phyloP scores from a whole-genome alignment of 306 rosid species.

The Cyclanthera cordifolia region DNA sequence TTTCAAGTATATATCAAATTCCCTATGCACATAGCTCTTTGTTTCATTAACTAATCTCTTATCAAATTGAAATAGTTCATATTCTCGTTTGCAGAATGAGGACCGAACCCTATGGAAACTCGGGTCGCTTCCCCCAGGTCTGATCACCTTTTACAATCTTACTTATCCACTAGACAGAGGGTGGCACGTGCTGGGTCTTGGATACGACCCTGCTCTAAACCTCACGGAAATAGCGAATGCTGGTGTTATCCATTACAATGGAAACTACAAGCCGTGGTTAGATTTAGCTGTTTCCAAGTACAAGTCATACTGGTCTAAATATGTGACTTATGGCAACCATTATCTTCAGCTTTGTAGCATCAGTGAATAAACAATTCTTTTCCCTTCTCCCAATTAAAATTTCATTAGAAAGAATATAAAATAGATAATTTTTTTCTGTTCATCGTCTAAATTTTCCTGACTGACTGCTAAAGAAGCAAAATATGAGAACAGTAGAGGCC shows the following conservation, averaged over 20 bases:
- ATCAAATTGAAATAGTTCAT: slow-evolving; percentile 24
- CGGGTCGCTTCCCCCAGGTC: slow-evolving; percentile 85
- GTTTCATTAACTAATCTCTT: background rate
- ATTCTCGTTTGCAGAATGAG: slow-evolving; percentile 54
- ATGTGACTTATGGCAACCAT: slow-evolving; percentile 63
- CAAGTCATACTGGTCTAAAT: slow-evolving; percentile 76
- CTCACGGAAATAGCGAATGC: slow-evolving; percentile 65
- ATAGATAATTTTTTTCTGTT: background rate
- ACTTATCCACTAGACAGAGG: slow-evolving; percentile 68
- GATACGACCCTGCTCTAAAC: slow-evolving; percentile 90
- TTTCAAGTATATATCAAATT: background rate
- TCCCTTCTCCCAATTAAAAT: background rate
- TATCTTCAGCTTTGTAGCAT: slow-evolving; percentile 60
- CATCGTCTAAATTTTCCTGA: background rate
- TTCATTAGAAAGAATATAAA: background rate
- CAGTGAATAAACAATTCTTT: slow-evolving; percentile 23
- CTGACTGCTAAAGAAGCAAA: background rate
- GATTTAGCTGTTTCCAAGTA: slow-evolving; percentile 87
- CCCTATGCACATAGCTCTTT: background rate
- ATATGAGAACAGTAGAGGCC: background rate
- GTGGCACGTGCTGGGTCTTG: slow-evolving; percentile 95
- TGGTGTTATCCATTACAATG: slow-evolving; percentile 90
- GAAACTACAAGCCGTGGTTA: slow-evolving; percentile 97
- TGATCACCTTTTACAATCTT: slow-evolving; percentile 81
- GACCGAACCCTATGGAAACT: slow-evolving; percentile 97